Evolutionary conservation across 2,329 filamentous ascomycete species (phyloP).

Genomic region (Fonsecaea monophora): DNA sequence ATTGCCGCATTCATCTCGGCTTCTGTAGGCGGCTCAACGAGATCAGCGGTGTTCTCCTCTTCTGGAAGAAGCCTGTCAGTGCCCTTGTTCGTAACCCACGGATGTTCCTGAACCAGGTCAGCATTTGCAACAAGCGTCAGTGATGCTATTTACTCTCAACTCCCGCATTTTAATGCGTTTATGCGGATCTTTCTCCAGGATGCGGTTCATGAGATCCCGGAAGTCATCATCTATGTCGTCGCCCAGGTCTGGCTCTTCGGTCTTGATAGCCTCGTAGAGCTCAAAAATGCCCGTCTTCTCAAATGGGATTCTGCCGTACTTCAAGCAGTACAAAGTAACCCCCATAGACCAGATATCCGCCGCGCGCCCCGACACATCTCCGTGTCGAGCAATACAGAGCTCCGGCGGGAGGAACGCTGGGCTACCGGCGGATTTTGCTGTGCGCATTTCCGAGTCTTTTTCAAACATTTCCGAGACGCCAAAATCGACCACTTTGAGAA

Average conservation of each 20-base stretch:
- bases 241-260: constrained; percentile 68
- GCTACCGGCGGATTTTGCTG: constrained; percentile 89
- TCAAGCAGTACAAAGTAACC: constrained; percentile 88
- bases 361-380: constrained; percentile 84
- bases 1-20: constrained; percentile 90
- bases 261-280: constrained; percentile 86
- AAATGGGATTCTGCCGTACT: constrained; percentile 88
- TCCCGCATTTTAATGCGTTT: constrained; percentile 84
- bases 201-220: constrained; percentile 71
- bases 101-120: constrained; percentile 69
- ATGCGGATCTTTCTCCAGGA: constrained; percentile 84
- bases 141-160: constrained; percentile 70
- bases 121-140: constrained; percentile 8
- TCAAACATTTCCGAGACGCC: constrained; percentile 99
- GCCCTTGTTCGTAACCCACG: constrained; percentile 87
- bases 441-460: constrained; percentile 85
- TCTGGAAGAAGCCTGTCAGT: constrained; percentile 77
- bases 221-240: constrained; percentile 71
- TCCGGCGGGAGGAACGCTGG: constrained; percentile 95
- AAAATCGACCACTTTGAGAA: constrained; percentile 95
- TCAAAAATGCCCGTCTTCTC: constrained; percentile 79
- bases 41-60: constrained; percentile 83
- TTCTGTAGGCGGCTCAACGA: constrained; percentile 83
- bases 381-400: constrained; percentile 84
- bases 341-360: constrained; percentile 99